Percentiles rank a stretch among this genome's conserved stretches.
These are phyloP conservation scores for Yamadazyma epiphylla DNA, from an alignment of 1,139 yeast species.

Conservation along the genomic window DNA sequence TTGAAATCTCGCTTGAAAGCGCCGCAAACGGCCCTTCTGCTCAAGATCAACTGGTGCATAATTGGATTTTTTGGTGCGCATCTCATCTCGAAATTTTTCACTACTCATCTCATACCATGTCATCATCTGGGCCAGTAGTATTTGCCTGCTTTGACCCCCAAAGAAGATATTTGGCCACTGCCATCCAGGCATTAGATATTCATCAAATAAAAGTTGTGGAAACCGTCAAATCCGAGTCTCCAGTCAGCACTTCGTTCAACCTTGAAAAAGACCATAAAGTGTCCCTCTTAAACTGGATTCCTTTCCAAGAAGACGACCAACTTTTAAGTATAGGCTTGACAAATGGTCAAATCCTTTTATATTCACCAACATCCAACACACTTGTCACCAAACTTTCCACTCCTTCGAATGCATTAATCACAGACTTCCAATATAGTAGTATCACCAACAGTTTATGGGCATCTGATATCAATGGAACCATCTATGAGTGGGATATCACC, in stretches of 20 bases:
- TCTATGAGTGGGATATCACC: slow-evolving; percentile 63
- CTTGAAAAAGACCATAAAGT: slow-evolving; percentile 56
- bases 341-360: slow-evolving; percentile 61
- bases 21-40: too few species aligned
- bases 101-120: neutral
- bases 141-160: slow-evolving; percentile 50
- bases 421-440: slow-evolving; percentile 46
- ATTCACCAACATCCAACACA: slow-evolving; percentile 63
- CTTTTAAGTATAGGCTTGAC: slow-evolving; percentile 63
- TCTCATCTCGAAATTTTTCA: too few species aligned
- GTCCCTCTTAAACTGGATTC: slow-evolving; percentile 56
- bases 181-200: slow-evolving; percentile 65
- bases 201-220: slow-evolving; percentile 70
- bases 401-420: slow-evolving; percentile 49
- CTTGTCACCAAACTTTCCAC: slow-evolving; percentile 49
- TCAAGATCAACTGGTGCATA: too few species aligned
- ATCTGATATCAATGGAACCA: slow-evolving; percentile 57
- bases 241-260: slow-evolving; percentile 35
- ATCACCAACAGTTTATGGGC: slow-evolving; percentile 53
- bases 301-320: slow-evolving; percentile 33
- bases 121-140: slow-evolving; percentile 18
- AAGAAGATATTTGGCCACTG: slow-evolving; percentile 63
- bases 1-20: too few species aligned
- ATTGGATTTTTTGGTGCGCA: too few species aligned
- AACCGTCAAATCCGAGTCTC: slow-evolving; percentile 31